These are phyloP conservation scores for Beauveria sp. DNA, from an alignment of 2,329 filamentous ascomycete species.

Conservation along the genomic window DNA sequence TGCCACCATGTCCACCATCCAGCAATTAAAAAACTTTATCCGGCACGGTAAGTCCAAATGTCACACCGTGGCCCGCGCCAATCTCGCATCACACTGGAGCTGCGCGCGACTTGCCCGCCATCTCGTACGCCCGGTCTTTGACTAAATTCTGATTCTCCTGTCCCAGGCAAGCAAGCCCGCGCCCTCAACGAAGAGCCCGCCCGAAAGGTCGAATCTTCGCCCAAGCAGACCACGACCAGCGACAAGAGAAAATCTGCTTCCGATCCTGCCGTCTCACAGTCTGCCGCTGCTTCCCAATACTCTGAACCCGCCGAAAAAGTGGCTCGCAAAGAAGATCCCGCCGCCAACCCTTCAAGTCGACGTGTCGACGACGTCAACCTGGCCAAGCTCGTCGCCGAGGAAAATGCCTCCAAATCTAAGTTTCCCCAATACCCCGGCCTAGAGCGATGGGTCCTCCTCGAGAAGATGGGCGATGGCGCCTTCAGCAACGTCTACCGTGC, in stretches of 20 bases:
- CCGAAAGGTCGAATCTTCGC: slow-evolving; percentile 44
- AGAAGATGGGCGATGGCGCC: slow-evolving; percentile 96
- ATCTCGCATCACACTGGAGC: background rate
- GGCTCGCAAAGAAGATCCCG: slow-evolving; percentile 19
- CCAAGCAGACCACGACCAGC: slow-evolving; percentile 44
- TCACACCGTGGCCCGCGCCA: background rate
- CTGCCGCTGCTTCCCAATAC: slow-evolving; percentile 55
- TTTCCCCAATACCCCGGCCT: slow-evolving; percentile 56
- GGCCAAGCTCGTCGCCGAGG: slow-evolving; percentile 82
- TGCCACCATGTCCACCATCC: slow-evolving; percentile 60
- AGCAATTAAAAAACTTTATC: slow-evolving; percentile 97
- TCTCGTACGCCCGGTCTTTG: background rate
- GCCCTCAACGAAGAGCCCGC: slow-evolving; percentile 42
- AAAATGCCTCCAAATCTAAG: slow-evolving; percentile 77
- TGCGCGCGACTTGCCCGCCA: background rate
- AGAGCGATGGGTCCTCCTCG: slow-evolving; percentile 67
- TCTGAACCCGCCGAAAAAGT: slow-evolving; percentile 53
- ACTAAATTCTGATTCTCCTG: slow-evolving; percentile 8
- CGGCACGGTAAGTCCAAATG: slow-evolving; percentile 59
- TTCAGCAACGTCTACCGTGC: slow-evolving; percentile 98
- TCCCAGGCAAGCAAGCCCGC: slow-evolving; percentile 77
- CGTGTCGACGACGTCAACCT: slow-evolving; percentile 59
- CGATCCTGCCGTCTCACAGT: slow-evolving; percentile 59
- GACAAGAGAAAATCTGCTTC: slow-evolving; percentile 45
- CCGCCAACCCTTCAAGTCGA: slow-evolving; percentile 23